A percentile compares a stretch with the other conserved stretches of the same genome.
These are phyloP conservation scores for Larix kaempferi DNA, from an alignment of 75 land plant genomes.

Conservation along the genomic window DNA sequence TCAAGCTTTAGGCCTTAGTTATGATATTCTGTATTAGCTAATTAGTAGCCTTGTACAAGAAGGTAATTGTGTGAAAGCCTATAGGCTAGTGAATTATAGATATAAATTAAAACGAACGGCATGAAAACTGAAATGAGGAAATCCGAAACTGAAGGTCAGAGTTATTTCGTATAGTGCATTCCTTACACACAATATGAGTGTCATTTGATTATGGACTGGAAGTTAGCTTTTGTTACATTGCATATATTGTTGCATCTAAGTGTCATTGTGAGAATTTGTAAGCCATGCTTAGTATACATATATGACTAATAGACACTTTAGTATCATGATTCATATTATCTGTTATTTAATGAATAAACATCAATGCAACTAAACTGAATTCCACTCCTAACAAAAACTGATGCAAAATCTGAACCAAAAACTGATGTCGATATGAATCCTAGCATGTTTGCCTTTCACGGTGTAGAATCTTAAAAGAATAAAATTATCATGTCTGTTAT, in stretches of 20 bases:
- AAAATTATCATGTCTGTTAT: background rate
- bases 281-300: too few species aligned
- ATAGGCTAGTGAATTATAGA: background rate
- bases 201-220: too few species aligned
- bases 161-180: too few species aligned
- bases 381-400: background rate
- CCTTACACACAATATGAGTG: too few species aligned
- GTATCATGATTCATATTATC: too few species aligned
- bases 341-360: background rate
- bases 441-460: background rate
- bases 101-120: background rate
- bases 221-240: too few species aligned
- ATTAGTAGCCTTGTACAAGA: background rate
- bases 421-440: background rate
- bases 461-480: background rate
- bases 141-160: too few species aligned
- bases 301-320: too few species aligned
- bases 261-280: too few species aligned
- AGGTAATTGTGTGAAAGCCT: background rate
- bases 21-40: background rate
- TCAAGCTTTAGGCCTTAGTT: background rate
- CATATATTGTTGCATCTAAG: too few species aligned
- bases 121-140: too few species aligned
- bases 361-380: background rate
- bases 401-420: background rate